Conservation (phyloP, 257 asterid genomes). For the Solanum appendiculatum region DNA sequence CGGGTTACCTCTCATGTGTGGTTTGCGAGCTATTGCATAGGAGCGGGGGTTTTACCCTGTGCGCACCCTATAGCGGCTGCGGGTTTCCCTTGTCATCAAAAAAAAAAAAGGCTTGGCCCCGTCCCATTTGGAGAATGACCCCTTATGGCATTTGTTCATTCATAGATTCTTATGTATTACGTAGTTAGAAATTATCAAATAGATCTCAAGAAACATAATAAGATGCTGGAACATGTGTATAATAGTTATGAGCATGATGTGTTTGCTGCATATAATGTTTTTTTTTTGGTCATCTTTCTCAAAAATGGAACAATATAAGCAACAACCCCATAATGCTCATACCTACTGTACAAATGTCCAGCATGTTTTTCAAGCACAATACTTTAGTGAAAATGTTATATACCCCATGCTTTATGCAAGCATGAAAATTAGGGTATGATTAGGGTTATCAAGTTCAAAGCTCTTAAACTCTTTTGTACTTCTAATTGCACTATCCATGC, state of each 20-base stretch:
- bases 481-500: neutral
- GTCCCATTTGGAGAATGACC: no score
- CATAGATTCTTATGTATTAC: no score
- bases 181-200: no score
- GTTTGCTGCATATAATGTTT: neutral
- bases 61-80: no score
- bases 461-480: neutral
- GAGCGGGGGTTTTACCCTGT: no score
- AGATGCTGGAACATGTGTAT: neutral
- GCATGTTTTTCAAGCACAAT: neutral
- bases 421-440: neutral
- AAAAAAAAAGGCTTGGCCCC: no score
- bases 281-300: neutral
- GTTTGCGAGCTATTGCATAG: no score
- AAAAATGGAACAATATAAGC: neutral
- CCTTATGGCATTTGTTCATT: no score
- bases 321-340: neutral
- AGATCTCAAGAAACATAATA: neutral
- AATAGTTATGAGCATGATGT: neutral
- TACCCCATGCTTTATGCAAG: neutral
- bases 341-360: neutral
- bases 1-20: no score
- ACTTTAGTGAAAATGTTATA: neutral
- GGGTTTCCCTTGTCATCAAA: no score
- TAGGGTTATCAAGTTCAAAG: neutral